Conservation (phyloP, 371 early-diverging fungal species). For the Homolaphlyctis polyrhiza region DNA sequence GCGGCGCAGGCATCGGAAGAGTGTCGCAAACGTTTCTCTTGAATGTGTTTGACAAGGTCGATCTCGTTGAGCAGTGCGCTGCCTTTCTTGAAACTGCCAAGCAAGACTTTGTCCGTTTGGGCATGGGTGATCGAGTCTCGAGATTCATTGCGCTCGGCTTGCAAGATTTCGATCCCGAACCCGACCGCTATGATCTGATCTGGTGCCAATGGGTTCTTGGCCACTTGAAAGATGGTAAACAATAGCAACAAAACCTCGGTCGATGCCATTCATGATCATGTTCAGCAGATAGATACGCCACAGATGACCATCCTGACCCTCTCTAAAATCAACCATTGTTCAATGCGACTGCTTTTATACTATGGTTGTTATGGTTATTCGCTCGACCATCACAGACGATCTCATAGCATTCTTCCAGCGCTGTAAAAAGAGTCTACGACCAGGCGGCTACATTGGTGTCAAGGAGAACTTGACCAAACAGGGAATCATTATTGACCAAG, state of each 20-base stretch:
- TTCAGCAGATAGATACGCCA: too few species aligned
- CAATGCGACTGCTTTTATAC: too few species aligned
- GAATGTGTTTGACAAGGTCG: slow-evolving; percentile 71
- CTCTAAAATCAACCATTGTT: too few species aligned
- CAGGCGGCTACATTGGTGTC: slow-evolving; percentile 75
- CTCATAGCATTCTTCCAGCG: slow-evolving; percentile 75
- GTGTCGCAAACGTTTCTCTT: slow-evolving; percentile 82
- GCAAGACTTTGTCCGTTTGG: slow-evolving; percentile 47
- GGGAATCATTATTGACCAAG: slow-evolving; percentile 68
- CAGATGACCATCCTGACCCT: too few species aligned
- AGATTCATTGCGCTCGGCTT: slow-evolving; percentile 66
- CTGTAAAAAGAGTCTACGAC: slow-evolving; percentile 68
- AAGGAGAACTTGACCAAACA: slow-evolving; percentile 80
- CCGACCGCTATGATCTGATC: slow-evolving; percentile 74
- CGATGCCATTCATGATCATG: too few species aligned
- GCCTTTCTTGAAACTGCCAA: slow-evolving; percentile 73
- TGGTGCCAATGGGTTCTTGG: slow-evolving; percentile 96
- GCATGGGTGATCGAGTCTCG: slow-evolving; percentile 52
- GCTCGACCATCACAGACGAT: slow-evolving; percentile 52
- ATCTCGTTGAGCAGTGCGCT: slow-evolving; percentile 82
- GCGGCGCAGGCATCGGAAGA: slow-evolving; percentile 93
- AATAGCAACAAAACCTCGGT: too few species aligned
- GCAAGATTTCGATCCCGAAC: slow-evolving; percentile 75
- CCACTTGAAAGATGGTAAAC: slow-evolving; percentile 42
- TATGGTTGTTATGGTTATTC: too few species aligned